Evolutionary conservation across 768 basidiomycete genomes (phyloP).

Genomic region (Mycena metata): DNA sequence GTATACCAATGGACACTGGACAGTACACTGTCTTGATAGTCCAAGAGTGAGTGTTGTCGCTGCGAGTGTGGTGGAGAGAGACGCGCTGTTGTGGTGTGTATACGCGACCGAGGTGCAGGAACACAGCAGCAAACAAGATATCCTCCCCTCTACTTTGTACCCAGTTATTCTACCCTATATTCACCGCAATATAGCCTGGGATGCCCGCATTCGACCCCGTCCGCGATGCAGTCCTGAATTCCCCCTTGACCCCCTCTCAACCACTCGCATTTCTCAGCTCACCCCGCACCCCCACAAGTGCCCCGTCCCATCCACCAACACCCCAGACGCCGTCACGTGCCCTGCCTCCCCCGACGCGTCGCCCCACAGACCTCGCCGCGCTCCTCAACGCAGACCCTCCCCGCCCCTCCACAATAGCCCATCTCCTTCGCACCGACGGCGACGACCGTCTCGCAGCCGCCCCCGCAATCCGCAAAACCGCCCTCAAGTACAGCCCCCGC

Average conservation of each 20-base stretch:
- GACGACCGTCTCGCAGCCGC: conserved; percentile 43
- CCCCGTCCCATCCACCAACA: conserved; percentile 43
- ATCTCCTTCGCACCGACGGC: conserved; percentile 53
- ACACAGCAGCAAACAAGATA: neutral
- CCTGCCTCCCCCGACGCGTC: conserved; percentile 65
- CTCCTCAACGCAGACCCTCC: conserved; percentile 75
- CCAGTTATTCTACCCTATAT: conserved; percentile 10
- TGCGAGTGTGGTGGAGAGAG: too few species aligned
- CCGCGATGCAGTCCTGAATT: conserved; percentile 87
- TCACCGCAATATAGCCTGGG: conserved; percentile 2
- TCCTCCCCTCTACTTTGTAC: neutral
- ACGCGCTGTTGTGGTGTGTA: too few species aligned
- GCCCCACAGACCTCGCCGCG: conserved; percentile 83
- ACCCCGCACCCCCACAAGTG: conserved; percentile 36
- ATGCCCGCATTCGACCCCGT: conserved; percentile 85
- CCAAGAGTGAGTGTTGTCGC: too few species aligned
- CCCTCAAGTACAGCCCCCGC: conserved; percentile 67
- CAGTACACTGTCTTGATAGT: too few species aligned
- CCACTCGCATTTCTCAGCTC: conserved; percentile 39
- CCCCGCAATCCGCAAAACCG: conserved; percentile 43
- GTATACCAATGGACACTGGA: too few species aligned
- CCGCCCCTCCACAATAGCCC: conserved; percentile 61
- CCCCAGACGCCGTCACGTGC: conserved; percentile 52
- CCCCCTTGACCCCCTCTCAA: conserved; percentile 67
- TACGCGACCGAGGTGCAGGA: neutral